Evolutionary conservation across 2,329 filamentous ascomycete species (phyloP).

Genomic region (Orbilia javanica): DNA sequence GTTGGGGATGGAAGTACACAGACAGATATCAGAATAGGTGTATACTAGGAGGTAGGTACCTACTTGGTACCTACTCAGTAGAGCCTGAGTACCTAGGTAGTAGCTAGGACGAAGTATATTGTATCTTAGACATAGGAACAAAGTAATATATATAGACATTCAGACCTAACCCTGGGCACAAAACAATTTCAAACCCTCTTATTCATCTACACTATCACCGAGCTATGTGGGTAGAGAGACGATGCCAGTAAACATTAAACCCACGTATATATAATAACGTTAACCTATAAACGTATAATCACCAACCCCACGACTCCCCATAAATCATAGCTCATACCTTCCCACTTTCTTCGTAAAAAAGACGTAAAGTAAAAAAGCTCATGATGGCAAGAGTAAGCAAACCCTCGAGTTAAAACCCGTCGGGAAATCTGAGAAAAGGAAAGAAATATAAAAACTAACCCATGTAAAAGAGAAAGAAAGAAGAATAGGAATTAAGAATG

Average conservation of each 20-base stretch:
- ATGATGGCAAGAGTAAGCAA: neutral
- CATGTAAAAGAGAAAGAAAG: neutral
- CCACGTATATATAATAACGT: neutral
- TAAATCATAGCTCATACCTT: slow-evolving; percentile 12
- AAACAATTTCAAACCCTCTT: too few species aligned
- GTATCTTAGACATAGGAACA: neutral
- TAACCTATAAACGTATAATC: neutral
- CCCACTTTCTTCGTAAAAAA: slow-evolving; percentile 1
- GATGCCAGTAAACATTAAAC: slow-evolving; percentile 20
- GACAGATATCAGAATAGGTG: too few species aligned
- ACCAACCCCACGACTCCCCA: slow-evolving; percentile 5
- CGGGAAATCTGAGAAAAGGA: neutral
- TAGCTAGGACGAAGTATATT: too few species aligned
- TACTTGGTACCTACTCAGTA: too few species aligned
- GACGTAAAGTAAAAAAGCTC: slow-evolving; percentile 11
- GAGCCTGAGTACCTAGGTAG: too few species aligned
- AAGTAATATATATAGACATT: neutral
- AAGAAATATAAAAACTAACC: slow-evolving; percentile 1
- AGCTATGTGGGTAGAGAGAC: neutral
- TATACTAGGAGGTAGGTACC: neutral
- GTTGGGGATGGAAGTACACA: too few species aligned
- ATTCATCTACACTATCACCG: neutral
- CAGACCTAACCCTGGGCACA: too few species aligned
- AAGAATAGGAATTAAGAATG: slow-evolving; percentile 29
- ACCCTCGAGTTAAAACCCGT: neutral